These are phyloP conservation scores for Eruca vesicaria DNA, from an alignment of 441 rosid genomes.

Conservation along the genomic window DNA sequence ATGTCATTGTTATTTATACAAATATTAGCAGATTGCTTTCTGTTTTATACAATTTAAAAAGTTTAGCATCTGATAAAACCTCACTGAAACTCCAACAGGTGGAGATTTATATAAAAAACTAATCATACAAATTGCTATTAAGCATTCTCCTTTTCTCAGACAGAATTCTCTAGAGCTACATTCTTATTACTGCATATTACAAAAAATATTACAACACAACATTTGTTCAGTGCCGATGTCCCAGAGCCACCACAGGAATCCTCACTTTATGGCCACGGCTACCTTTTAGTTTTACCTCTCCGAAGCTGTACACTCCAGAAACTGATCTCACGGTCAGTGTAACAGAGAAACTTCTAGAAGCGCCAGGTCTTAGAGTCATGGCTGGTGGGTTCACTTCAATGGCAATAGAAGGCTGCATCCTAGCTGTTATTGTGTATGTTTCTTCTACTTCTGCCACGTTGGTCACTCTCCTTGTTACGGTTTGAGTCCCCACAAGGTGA, in stretches of 20 bases:
- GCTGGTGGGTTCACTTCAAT: constrained; percentile 78
- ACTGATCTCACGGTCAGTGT: constrained; percentile 67
- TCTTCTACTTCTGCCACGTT: constrained; percentile 78
- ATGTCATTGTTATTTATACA: constrained; percentile 18
- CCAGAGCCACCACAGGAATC: constrained; percentile 80
- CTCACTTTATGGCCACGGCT: constrained; percentile 87
- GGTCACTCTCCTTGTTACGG: constrained; percentile 64
- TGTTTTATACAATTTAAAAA: constrained; percentile 19
- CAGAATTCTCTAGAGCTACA: constrained; percentile 29
- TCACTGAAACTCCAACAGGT: not conserved
- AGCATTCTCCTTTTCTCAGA: not conserved
- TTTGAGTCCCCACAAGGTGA: constrained; percentile 65
- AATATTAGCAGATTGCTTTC: constrained; percentile 13
- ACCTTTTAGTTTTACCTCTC: constrained; percentile 81
- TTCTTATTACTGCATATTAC: constrained; percentile 55
- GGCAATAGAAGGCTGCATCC: constrained; percentile 81
- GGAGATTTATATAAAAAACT: constrained; percentile 21
- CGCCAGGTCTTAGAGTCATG: constrained; percentile 69
- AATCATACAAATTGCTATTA: constrained; percentile 15
- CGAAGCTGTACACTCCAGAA: constrained; percentile 72
- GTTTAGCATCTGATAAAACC: constrained; percentile 1
- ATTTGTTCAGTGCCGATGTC: constrained; percentile 45
- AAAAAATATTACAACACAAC: constrained; percentile 53
- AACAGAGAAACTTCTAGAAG: constrained; percentile 58
- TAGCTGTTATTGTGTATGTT: constrained; percentile 68